Evolutionary conservation across 2,329 filamentous ascomycete genomes (phyloP).

Genomic region (Fusarium nodosum): DNA sequence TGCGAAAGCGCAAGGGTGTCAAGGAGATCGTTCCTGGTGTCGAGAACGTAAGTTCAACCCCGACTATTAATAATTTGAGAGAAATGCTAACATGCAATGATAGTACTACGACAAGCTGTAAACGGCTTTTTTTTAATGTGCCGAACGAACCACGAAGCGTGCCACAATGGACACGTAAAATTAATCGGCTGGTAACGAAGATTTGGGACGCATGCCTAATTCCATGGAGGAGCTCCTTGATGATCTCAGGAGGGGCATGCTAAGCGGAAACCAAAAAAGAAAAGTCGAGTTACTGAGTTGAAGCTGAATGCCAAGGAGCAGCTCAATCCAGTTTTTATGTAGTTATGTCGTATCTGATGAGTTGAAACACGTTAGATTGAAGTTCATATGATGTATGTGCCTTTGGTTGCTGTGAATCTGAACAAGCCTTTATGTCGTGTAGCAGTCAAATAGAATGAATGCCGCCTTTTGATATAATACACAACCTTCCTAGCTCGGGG

Average conservation of each 20-base stretch:
- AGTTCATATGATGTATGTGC: conserved; percentile 32
- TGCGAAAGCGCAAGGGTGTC: conserved; percentile 99
- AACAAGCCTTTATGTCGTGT: background rate
- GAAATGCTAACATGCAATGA: conserved; percentile 43
- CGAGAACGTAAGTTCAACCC: conserved; percentile 84
- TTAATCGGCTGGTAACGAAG: conserved; percentile 57
- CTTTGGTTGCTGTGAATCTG: background rate
- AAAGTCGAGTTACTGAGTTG: conserved; percentile 54
- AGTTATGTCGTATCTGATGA: conserved; percentile 60
- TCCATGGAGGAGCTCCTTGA: conserved; percentile 47
- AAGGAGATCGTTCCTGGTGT: conserved; percentile 94
- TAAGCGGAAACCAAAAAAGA: conserved; percentile 54
- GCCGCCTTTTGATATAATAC: background rate
- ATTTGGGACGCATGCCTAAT: conserved; percentile 50
- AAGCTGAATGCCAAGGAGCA: conserved; percentile 56
- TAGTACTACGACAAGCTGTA: conserved; percentile 99
- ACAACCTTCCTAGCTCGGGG: background rate
- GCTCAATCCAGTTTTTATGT: conserved; percentile 58
- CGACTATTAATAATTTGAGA: background rate
- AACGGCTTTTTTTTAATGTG: conserved; percentile 60
- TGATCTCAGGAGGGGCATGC: conserved; percentile 48
- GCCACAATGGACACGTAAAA: conserved; percentile 59
- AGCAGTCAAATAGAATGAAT: too few relatives aligned
- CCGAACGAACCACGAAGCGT: conserved; percentile 62
- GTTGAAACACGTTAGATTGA: conserved; percentile 57